These are phyloP conservation scores for Blastomyces parvus DNA, from an alignment of 2,329 filamentous ascomycete species.

Conservation along the genomic window DNA sequence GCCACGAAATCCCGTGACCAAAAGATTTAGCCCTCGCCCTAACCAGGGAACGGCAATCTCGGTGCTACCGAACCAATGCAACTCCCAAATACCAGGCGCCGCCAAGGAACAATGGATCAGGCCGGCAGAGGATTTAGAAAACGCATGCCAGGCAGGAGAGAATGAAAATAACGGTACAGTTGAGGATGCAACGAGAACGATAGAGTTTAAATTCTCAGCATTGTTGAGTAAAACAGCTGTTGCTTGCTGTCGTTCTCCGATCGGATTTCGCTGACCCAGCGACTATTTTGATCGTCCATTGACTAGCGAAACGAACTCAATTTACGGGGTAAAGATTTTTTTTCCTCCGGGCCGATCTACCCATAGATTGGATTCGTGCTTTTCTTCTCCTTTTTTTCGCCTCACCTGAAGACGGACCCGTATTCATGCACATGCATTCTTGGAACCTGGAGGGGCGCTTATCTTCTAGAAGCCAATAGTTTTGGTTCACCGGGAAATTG, in stretches of 20 bases:
- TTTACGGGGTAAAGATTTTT: background rate
- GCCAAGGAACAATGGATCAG: too few species aligned
- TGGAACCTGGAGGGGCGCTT: background rate
- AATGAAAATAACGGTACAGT: background rate
- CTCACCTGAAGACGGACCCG: background rate
- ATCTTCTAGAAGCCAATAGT: constrained; percentile 3
- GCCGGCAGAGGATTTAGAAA: background rate
- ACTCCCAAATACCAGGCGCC: background rate
- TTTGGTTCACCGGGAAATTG: background rate
- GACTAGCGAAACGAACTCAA: background rate
- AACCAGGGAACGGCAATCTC: background rate
- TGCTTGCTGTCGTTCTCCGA: background rate
- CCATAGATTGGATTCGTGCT: background rate
- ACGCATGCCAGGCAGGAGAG: background rate
- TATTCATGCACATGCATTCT: background rate
- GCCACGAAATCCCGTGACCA: constrained; percentile 13
- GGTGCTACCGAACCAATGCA: background rate
- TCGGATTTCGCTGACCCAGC: background rate
- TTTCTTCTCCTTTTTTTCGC: background rate
- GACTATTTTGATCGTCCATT: background rate
- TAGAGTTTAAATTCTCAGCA: background rate
- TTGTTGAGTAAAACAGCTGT: background rate
- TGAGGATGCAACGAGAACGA: background rate
- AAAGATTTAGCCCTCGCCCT: background rate
- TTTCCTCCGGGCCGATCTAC: background rate